phyloP scores from a whole-genome alignment of 148 eudicot species.

The Rhododendron henanense region DNA sequence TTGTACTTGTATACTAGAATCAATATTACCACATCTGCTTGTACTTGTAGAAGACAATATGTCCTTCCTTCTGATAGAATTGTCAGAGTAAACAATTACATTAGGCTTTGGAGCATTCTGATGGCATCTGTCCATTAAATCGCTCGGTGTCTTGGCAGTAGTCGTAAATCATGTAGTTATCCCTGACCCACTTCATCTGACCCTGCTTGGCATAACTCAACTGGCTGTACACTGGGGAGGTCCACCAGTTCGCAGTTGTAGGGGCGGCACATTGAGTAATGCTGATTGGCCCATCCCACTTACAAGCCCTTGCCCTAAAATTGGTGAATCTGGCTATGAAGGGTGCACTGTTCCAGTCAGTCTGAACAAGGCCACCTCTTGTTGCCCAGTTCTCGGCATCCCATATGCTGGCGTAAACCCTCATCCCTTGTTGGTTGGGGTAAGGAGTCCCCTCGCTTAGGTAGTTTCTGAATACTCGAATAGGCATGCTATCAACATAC shows the following conservation, averaged over 20 bases:
- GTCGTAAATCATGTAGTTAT: slow-evolving; percentile 52
- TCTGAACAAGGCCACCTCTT: slow-evolving; percentile 52
- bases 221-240: slow-evolving; percentile 14
- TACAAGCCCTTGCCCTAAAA: slow-evolving; percentile 46
- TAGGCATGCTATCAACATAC: slow-evolving; percentile 52
- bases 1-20: not conserved
- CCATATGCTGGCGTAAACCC: slow-evolving; percentile 56
- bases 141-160: slow-evolving; percentile 49
- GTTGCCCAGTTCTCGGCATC: slow-evolving; percentile 77
- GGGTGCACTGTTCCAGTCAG: slow-evolving; percentile 54
- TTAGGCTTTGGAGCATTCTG: slow-evolving; percentile 41
- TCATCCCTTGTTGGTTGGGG: slow-evolving; percentile 55
- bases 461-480: slow-evolving; percentile 63
- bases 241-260: slow-evolving; percentile 42
- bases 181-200: slow-evolving; percentile 42
- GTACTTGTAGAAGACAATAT: not conserved
- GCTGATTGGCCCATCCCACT: slow-evolving; percentile 41
- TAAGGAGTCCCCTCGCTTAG: slow-evolving; percentile 40
- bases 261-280: slow-evolving; percentile 30
- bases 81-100: not conserved
- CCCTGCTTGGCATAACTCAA: slow-evolving; percentile 27
- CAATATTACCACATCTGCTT: not conserved
- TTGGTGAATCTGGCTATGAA: slow-evolving; percentile 35
- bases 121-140: slow-evolving; percentile 40
- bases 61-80: not conserved